Evolutionary conservation across 805 yeast genomes (phyloP).

Genomic region (Nadsonia fulvescens): DNA sequence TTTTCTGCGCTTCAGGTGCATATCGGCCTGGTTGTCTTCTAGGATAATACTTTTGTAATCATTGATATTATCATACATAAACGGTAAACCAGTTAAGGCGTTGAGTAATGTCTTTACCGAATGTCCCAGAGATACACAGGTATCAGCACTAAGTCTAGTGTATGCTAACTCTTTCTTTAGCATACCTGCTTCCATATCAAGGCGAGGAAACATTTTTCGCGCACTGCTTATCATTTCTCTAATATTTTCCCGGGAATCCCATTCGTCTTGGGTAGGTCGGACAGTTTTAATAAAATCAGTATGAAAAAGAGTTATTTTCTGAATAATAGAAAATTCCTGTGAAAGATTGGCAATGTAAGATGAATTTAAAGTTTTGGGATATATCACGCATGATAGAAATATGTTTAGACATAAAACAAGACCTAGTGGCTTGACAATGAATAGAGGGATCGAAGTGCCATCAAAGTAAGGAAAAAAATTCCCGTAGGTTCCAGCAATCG

Average conservation of each 20-base stretch:
- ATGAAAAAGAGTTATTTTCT: slow-evolving; percentile 4
- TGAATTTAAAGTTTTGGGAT: slow-evolving; percentile 15
- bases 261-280: slow-evolving; percentile 9
- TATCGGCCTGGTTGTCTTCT: too few relatives aligned
- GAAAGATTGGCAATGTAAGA: slow-evolving; percentile 9
- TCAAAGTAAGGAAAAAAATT: slow-evolving; percentile 14
- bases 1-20: too few relatives aligned
- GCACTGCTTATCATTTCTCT: slow-evolving; percentile 3
- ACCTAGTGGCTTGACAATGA: slow-evolving; percentile 13
- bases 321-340: slow-evolving; percentile 9
- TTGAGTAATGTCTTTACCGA: too few relatives aligned
- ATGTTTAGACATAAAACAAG: slow-evolving; percentile 12
- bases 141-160: slow-evolving; percentile 3
- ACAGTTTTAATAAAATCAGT: slow-evolving; percentile 5
- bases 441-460: slow-evolving; percentile 11
- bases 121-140: too few relatives aligned
- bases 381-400: slow-evolving; percentile 11
- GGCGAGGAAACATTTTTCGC: slow-evolving; percentile 6
- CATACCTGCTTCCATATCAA: slow-evolving; percentile 8
- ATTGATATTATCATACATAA: too few relatives aligned
- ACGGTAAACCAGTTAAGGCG: too few relatives aligned
- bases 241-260: slow-evolving; percentile 4
- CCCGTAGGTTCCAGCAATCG: too few relatives aligned
- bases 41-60: too few relatives aligned
- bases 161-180: slow-evolving; percentile 9